Evolutionary conservation across 2,329 filamentous ascomycete genomes (phyloP), one percentile per base, ranked within the genome.

Genomic region (Colletotrichum higginsianum): DNA sequence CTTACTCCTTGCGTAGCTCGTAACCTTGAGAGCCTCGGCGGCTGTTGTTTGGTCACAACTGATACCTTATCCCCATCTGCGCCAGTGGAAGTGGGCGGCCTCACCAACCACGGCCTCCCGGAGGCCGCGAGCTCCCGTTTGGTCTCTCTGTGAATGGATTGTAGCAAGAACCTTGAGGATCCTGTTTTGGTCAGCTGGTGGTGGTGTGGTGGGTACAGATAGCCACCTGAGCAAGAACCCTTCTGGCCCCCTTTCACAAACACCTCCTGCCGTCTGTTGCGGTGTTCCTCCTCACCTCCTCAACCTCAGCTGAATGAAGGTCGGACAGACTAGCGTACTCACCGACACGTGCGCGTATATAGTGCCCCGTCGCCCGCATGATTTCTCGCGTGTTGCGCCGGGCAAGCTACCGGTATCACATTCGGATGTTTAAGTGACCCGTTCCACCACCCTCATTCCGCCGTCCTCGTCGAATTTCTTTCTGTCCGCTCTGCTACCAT

Each of bases 121-220:
- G 18, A 38, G 21, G 15, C 30, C 18, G 11, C 13, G 18, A 30
- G 23, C 18, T 21, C 21, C 13, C 30, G 16, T n/a, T 18, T 13
- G 5, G 52, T 38, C 9, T 55, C 7, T 13, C 18, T 11, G 16
- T 38, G 18, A 18, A 38, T 38, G 15, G 9, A 13, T 18, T 55
- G 5, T 38, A 11, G n/a, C 52, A 55, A 38, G 52, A 55, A 55
- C 52, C 52, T 55, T 55, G 52, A 55, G 30, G 30, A n/a, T 30
- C 52, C 30, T 38, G 16, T 7, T 13, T 2, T 18, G 52, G 52
- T 55, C 26, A 35, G 7, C 16, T 30, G 16, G 18, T n/a, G 52
- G 16, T 35, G 30, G 8, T 35, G 30, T 11, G 30, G 9, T 35
- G 18, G 52, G 52, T 11, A 12, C 13, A 52, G 15, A 8, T 52